phyloP scores from a whole-genome alignment of 2,329 filamentous ascomycete species.

The Verticillium klebahnii region DNA sequence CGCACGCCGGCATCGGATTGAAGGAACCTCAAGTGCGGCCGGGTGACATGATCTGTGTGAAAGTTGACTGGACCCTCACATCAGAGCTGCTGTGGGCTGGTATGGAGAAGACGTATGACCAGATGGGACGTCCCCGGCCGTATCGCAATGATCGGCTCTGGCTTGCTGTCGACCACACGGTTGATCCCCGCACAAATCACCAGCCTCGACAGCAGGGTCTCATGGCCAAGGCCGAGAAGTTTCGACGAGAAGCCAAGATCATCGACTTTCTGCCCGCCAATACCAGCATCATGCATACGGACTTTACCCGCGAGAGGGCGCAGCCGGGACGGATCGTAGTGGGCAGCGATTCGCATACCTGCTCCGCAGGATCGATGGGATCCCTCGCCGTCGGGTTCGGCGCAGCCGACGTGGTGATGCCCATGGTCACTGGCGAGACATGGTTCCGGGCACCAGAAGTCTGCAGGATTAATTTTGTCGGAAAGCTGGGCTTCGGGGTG shows the following conservation, averaged over 20 bases:
- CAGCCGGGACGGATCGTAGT: slow-evolving; percentile 38
- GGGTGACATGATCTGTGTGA: slow-evolving; percentile 33
- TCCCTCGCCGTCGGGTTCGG: slow-evolving; percentile 39
- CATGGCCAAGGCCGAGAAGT: slow-evolving; percentile 1
- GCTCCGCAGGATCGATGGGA: slow-evolving; percentile 34
- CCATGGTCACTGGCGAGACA: slow-evolving; percentile 38
- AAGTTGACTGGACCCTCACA: slow-evolving; percentile 40
- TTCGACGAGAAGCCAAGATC: background rate
- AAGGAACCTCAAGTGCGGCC: slow-evolving; percentile 24
- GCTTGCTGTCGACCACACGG: slow-evolving; percentile 43
- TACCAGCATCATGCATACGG: slow-evolving; percentile 26
- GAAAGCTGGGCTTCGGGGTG: slow-evolving; percentile 27
- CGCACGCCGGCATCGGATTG: slow-evolving; percentile 28
- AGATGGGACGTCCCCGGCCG: slow-evolving; percentile 34
- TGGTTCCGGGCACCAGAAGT: slow-evolving; percentile 42
- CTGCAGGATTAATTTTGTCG: slow-evolving; percentile 33
- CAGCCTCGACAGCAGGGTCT: background rate
- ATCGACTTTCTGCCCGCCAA: background rate
- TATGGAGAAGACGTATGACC: slow-evolving; percentile 35
- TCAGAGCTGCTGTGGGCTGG: slow-evolving; percentile 35
- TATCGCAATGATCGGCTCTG: slow-evolving; percentile 46
- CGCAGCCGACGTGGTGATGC: slow-evolving; percentile 38
- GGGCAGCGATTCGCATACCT: slow-evolving; percentile 41
- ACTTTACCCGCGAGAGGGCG: slow-evolving; percentile 37
- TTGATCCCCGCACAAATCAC: slow-evolving; percentile 29